Conservation (phyloP, 306 rosid species). For the Cicer yamashitae region DNA sequence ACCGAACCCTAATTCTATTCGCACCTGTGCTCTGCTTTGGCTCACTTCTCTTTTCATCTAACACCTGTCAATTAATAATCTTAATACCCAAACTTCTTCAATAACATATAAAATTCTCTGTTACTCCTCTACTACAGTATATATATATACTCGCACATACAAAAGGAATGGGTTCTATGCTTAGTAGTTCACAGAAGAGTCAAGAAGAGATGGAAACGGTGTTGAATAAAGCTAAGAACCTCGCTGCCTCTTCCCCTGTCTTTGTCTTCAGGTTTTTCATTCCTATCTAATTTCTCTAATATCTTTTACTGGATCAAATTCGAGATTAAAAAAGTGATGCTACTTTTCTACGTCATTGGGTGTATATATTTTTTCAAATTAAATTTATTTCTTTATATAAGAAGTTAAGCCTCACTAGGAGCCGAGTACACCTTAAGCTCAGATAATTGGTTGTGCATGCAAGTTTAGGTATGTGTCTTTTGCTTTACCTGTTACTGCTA, state of each 20-base stretch:
- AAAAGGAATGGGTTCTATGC: constrained; percentile 44
- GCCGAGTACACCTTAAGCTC: too few species aligned
- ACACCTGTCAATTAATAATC: constrained; percentile 37
- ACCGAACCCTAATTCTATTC: background rate
- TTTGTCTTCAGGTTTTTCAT: constrained; percentile 47
- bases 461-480: background rate
- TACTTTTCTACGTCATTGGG: too few species aligned
- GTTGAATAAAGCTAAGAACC: constrained; percentile 49
- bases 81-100: background rate
- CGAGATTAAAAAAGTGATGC: too few species aligned
- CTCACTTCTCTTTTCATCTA: constrained; percentile 17
- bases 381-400: too few species aligned
- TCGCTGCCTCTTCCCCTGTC: constrained; percentile 47
- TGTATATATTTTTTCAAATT: too few species aligned
- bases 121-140: background rate
- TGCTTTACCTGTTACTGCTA: background rate
- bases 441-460: background rate
- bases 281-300: background rate
- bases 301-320: background rate
- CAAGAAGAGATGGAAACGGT: constrained; percentile 49
- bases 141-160: background rate
- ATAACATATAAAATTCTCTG: background rate
- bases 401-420: too few species aligned
- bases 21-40: constrained; percentile 38
- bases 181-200: constrained; percentile 37